Evolutionary conservation across 805 yeast species (phyloP).

Genomic region (Candida rishiriensis): DNA sequence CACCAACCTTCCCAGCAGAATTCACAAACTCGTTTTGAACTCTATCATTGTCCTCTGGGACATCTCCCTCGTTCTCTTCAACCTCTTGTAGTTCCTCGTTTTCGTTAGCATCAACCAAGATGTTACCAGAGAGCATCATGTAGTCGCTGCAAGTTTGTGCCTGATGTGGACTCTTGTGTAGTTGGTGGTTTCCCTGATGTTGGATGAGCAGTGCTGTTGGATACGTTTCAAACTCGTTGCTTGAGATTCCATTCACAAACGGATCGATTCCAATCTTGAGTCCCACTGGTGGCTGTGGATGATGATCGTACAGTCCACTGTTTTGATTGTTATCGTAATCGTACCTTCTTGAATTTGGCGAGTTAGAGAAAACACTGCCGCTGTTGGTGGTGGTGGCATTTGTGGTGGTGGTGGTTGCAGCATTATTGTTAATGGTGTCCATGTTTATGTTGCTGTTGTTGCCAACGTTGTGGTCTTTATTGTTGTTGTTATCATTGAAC

Average conservation of each 20-base stretch:
- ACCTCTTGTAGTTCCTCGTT: neutral
- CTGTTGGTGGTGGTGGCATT: too few species aligned
- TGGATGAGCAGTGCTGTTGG: slow-evolving; percentile 7
- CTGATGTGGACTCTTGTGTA: slow-evolving; percentile 3
- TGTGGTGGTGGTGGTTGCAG: too few species aligned
- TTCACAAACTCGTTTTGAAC: too few species aligned
- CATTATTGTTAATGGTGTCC: too few species aligned
- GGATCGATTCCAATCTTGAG: slow-evolving; percentile 26
- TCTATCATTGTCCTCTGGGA: neutral
- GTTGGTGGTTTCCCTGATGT: slow-evolving; percentile 1
- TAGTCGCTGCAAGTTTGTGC: neutral
- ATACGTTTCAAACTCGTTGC: slow-evolving; percentile 23
- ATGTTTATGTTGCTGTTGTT: too few species aligned
- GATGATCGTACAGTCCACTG: neutral
- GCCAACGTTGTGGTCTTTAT: too few species aligned
- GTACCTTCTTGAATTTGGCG: neutral
- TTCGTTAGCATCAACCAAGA: neutral
- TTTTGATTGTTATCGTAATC: neutral
- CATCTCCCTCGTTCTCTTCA: slow-evolving; percentile 3
- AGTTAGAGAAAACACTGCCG: neutral
- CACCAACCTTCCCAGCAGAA: too few species aligned
- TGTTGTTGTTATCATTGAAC: too few species aligned
- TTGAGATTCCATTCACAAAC: slow-evolving; percentile 25
- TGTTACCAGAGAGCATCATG: neutral
- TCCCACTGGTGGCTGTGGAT: slow-evolving; percentile 16